Conservation (phyloP, 108 stramenopile genomes). For the Chaetoceros tenuissimus region DNA sequence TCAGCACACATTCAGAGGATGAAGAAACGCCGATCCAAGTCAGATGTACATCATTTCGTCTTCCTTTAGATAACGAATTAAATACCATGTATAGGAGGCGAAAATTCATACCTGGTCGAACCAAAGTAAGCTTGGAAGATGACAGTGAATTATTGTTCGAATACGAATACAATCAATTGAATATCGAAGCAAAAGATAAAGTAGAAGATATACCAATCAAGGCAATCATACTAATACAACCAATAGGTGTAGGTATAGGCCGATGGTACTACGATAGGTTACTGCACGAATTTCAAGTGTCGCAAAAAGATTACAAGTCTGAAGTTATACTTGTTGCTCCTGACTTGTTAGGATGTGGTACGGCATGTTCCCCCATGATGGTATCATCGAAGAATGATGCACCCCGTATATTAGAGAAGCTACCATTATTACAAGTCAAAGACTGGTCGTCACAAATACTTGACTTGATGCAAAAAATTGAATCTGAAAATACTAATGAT, state of each 20-base stretch:
- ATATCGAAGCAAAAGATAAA: background rate
- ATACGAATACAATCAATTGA: background rate
- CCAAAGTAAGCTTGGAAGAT: no score
- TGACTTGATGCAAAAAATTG: conserved; percentile 26
- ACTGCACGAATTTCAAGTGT: conserved; percentile 14
- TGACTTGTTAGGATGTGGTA: conserved; percentile 45
- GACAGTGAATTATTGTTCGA: background rate
- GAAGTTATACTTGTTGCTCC: conserved; percentile 27
- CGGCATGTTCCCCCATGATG: conserved; percentile 24
- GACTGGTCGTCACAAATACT: conserved; percentile 46
- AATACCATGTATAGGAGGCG: no score
- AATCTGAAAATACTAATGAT: conserved; percentile 12
- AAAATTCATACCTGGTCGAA: no score
- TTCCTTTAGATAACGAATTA: no score
- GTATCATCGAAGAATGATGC: background rate
- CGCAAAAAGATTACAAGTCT: background rate
- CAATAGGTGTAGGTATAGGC: conserved; percentile 55
- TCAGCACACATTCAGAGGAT: no score
- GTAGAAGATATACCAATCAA: conserved; percentile 13
- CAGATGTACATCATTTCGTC: no score
- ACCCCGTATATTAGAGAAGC: background rate
- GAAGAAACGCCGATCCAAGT: no score
- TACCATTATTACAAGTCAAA: conserved; percentile 39
- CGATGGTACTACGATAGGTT: conserved; percentile 57
- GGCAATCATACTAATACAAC: conserved; percentile 47